Conservation (phyloP, 164 flowering plant genomes). For the Dillenia suffruticosa region DNA sequence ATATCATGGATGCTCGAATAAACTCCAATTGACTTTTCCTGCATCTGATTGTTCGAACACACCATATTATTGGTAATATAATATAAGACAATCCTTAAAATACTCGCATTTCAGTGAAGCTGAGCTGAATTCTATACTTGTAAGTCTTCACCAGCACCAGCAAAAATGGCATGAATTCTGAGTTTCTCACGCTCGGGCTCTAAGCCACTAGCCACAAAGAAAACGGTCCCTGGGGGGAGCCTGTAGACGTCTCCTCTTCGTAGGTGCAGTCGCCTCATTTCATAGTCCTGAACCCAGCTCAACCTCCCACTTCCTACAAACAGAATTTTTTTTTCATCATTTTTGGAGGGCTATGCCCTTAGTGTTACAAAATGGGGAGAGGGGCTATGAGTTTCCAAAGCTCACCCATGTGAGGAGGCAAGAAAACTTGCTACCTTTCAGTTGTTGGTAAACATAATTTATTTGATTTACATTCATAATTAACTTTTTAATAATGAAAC, state of each 20-base stretch:
- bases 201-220: conserved; percentile 52
- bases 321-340: not conserved
- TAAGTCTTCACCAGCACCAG: conserved; percentile 19
- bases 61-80: too few relatives aligned
- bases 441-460: too few relatives aligned
- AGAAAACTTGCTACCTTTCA: too few relatives aligned
- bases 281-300: conserved; percentile 46
- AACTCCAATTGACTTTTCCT: conserved; percentile 43
- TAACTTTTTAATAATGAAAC: too few relatives aligned
- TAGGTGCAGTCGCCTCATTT: conserved; percentile 16
- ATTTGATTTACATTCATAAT: too few relatives aligned
- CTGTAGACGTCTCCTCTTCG: conserved; percentile 58
- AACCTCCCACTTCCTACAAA: conserved; percentile 70
- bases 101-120: not conserved
- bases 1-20: conserved; percentile 59
- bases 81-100: not conserved
- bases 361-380: too few relatives aligned
- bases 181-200: conserved; percentile 52
- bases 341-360: too few relatives aligned
- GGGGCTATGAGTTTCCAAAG: too few relatives aligned
- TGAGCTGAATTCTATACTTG: conserved; percentile 18
- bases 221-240: conserved; percentile 53
- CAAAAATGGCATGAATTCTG: conserved; percentile 61
- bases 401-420: too few relatives aligned
- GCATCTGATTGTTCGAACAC: conserved; percentile 3